Conservation (phyloP, 768 basidiomycete species). For the Candolleomyces eurysporus region DNA sequence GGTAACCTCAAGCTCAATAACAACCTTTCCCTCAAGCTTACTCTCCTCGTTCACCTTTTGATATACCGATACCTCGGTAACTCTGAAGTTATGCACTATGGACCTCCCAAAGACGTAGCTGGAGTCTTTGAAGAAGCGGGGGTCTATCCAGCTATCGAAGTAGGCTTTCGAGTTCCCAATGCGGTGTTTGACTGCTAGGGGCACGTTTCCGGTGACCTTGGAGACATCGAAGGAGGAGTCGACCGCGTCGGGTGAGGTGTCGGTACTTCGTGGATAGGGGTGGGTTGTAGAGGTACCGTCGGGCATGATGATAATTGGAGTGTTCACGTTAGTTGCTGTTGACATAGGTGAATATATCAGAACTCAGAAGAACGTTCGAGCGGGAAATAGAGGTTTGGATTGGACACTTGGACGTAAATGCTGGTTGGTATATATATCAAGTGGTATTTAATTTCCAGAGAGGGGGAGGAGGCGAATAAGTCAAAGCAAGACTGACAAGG, state of each 20-base stretch:
- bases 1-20: conserved; percentile 38
- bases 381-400: too few species aligned
- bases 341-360: neutral
- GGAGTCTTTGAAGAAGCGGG: conserved; percentile 8
- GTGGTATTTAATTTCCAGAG: too few species aligned
- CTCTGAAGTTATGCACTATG: conserved; percentile 22
- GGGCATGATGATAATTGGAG: too few species aligned
- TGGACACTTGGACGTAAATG: too few species aligned
- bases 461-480: too few species aligned
- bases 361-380: neutral
- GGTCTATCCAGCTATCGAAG: conserved; percentile 6
- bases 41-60: conserved; percentile 40
- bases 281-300: too few species aligned
- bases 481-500: too few species aligned
- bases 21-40: conserved; percentile 40
- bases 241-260: neutral
- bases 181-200: conserved; percentile 18
- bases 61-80: conserved; percentile 38
- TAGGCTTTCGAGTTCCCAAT: conserved; percentile 18
- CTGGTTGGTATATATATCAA: too few species aligned
- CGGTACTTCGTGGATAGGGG: too few species aligned
- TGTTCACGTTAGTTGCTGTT: neutral
- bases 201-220: conserved; percentile 19
- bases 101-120: conserved; percentile 16
- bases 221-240: conserved; percentile 2